These are phyloP conservation scores for Podosphaera leucotricha DNA, from an alignment of 2,329 filamentous ascomycete species.

Conservation along the genomic window DNA sequence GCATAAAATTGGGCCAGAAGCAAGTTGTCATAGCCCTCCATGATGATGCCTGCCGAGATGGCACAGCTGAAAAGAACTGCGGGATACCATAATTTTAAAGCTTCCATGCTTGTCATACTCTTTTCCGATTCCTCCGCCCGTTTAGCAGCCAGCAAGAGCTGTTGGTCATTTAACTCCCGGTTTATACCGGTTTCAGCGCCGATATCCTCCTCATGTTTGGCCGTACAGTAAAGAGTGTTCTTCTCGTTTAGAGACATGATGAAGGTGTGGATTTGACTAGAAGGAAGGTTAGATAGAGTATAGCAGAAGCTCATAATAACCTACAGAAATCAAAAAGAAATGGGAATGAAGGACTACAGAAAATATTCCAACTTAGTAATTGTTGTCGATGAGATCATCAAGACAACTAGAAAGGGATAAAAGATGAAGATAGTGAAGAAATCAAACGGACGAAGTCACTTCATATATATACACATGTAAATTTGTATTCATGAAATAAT, in stretches of 20 bases:
- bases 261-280: neutral
- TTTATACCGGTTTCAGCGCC: neutral
- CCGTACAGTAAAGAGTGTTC: neutral
- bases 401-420: neutral
- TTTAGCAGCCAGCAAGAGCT: neutral
- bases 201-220: neutral
- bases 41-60: conserved; percentile 75
- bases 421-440: neutral
- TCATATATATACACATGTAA: neutral
- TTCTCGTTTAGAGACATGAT: conserved; percentile 1
- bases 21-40: conserved; percentile 58
- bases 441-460: neutral
- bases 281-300: neutral
- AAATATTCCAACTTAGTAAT: neutral
- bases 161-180: neutral
- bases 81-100: conserved; percentile 64
- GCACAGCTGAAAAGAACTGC: conserved; percentile 63
- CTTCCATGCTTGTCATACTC: conserved; percentile 50
- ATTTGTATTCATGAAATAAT: neutral
- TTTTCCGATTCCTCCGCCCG: conserved; percentile 36
- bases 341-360: neutral
- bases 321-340: neutral
- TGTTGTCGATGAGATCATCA: neutral
- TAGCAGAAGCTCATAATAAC: neutral
- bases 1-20: conserved; percentile 3